Conservation (phyloP, 352 stramenopile genomes). For the Pythium dissotocum region DNA sequence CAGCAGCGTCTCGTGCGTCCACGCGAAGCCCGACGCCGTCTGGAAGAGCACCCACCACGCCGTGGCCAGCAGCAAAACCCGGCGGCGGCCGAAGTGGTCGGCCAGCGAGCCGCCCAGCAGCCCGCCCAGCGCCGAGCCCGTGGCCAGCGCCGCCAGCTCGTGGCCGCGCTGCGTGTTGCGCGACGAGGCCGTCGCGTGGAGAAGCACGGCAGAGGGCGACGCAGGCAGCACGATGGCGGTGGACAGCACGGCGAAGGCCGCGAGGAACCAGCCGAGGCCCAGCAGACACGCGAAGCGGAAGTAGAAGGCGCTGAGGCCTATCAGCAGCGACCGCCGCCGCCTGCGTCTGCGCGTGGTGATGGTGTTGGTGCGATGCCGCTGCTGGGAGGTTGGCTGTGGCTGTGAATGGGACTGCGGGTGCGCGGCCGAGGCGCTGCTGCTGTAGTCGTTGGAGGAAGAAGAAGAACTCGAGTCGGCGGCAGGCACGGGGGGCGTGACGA, state of each 20-base stretch:
- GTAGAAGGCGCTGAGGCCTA: constrained; percentile 24
- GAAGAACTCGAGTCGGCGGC: neutral
- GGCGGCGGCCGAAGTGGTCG: constrained; percentile 57
- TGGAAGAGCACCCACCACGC: constrained; percentile 42
- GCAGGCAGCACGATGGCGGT: neutral
- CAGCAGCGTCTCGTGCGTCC: constrained; percentile 31
- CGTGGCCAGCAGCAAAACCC: constrained; percentile 42
- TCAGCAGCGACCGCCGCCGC: neutral
- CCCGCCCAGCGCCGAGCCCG: constrained; percentile 47
- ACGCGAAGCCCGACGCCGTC: constrained; percentile 20
- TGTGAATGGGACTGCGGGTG: neutral
- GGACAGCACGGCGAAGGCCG: constrained; percentile 8
- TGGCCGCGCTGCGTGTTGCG: constrained; percentile 7
- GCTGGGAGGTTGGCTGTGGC: neutral
- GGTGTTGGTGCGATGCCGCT: constrained; percentile 4
- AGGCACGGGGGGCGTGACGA: constrained; percentile 8
- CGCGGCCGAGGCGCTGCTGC: constrained; percentile 4
- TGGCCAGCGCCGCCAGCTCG: constrained; percentile 12
- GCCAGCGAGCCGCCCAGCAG: constrained; percentile 51
- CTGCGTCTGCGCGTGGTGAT: constrained; percentile 14
- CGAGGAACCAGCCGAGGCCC: constrained; percentile 14
- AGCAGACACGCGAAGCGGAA: constrained; percentile 13
- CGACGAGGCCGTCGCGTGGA: neutral
- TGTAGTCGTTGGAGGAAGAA: neutral
- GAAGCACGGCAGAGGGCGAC: neutral